Evolutionary conservation across 805 yeast species (phyloP), one percentile per base, ranked within the genome.

Genomic region (Nakazawaea molendinolei): DNA sequence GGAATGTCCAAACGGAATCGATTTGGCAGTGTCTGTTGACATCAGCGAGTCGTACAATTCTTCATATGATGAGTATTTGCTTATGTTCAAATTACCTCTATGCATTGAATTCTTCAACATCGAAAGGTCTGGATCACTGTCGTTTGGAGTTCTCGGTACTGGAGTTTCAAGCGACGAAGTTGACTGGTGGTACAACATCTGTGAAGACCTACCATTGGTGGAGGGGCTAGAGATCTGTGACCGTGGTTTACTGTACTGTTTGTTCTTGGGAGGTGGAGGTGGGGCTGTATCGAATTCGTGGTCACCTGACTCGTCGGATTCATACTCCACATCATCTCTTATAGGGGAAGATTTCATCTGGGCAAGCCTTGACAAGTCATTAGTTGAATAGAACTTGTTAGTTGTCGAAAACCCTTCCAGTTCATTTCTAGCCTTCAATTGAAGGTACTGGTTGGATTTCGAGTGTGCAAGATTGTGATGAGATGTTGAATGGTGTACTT

Each of bases 1-100:
- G 23, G 87, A 79, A 37, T 65, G 67, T 1, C 71, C 69, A 50
- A 74, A 61, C 35, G 63, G 67, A 10, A 73, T 67, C 1, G 76
- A 55, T 18, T 54, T 46, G 29, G 51, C 58, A 8, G 60, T 55
- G 28, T 58, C 58, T 2, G 60, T 56, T 8, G 63, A 60, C 9
- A 49, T 41, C 5, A 57, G 48, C 4, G 60, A 58, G 18, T 55
- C 44, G 38, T 56, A 36, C 10, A 32, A 29, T 23, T 24, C 32
- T 27, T 39, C 21, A 24, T 30, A 21, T 20, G 29, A 10, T 17
- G 33, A 24, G 14, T 37, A 33, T 15, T 28, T 30, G 30, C 39
- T 35, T 10, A 34, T 20, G 17, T 31, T 31, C 18, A 36, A 23
- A 4, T 31, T 31, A n/a, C 34, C 23, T 36, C 39, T 36, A 7